These are phyloP conservation scores for Cordyceps militaris DNA, from an alignment of 2,329 filamentous ascomycete species.

Conservation along the genomic window DNA sequence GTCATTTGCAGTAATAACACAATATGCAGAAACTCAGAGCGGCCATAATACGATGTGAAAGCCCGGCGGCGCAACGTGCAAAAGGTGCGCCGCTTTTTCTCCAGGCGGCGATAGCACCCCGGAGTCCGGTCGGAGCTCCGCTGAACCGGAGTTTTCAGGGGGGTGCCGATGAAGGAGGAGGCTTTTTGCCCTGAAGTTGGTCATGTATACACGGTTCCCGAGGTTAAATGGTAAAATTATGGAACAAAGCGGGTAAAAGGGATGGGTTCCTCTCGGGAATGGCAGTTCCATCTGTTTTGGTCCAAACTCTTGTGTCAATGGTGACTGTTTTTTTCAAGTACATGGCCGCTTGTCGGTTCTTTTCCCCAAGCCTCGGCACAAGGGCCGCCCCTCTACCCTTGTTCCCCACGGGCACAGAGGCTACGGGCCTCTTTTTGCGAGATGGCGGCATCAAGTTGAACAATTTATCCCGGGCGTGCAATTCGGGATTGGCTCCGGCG, in stretches of 20 bases:
- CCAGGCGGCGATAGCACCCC: constrained; percentile 6
- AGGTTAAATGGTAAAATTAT: constrained; percentile 8
- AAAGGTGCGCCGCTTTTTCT: background rate
- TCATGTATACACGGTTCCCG: background rate
- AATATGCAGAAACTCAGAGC: too few relatives aligned
- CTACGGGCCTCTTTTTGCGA: background rate
- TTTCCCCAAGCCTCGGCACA: constrained; percentile 9
- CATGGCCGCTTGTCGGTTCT: too few relatives aligned
- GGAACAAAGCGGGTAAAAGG: constrained; percentile 8
- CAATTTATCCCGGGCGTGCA: background rate
- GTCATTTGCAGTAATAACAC: too few relatives aligned
- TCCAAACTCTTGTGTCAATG: background rate
- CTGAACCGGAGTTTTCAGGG: constrained; percentile 8
- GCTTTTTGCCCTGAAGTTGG: background rate
- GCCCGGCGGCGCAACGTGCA: background rate
- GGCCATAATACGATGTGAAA: background rate
- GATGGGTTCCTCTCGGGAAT: background rate
- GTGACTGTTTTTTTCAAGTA: too few relatives aligned
- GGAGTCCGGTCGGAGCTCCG: constrained; percentile 13
- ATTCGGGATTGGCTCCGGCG: background rate
- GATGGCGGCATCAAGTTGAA: background rate
- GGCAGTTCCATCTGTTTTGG: background rate
- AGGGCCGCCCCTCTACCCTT: background rate
- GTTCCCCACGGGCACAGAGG: background rate
- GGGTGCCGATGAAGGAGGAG: background rate